Evolutionary conservation across 2,329 filamentous ascomycete genomes (phyloP), one percentile per base, ranked within the genome.

Genomic region (Cercospora beticola): DNA sequence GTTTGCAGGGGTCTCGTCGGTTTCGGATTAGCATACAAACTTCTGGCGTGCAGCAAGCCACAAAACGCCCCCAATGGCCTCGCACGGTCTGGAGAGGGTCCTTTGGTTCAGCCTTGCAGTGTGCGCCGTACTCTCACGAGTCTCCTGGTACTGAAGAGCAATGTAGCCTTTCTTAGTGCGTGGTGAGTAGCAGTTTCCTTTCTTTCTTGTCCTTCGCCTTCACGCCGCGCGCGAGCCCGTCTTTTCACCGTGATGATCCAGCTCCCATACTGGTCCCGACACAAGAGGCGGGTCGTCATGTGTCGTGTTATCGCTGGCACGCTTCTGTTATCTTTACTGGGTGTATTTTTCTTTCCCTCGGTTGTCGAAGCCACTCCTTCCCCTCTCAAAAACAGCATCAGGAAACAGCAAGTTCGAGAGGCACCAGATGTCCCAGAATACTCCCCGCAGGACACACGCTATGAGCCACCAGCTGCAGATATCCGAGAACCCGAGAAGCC

Each of bases 221-320:
- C n/a, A 21, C 30, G 30, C 56, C 28, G 28, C 18, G 28, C 28
- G n/a, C 56, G 26, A 23, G 49, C 49, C 49, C 49, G 23, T 33
- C n/a, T 33, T 30, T 5, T 28, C 26, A n/a, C 5, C 54, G 54
- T 33, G 16, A 59, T 59, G 56, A 10, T 59, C 56, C 56, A 59
- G 56, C 56, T 59, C 12, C 56, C 56, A 21, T 59, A 59, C 31
- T 59, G 56, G 56, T 59, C 56, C 18, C 56, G 56, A 31, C 56
- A 59, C 56, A 59, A 59, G 56, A 23, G 56, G 12, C 56, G 56
- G n/a, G 30, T 59, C 30, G 36, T 59, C n/a, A 59, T 59, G 56
- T 59, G 31, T 12, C 56, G 56, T 33, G 3, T 59, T 5, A 6
- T 59, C 18, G 56, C 56, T 23, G 16, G 56, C 56, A 59, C 56